A percentile compares a stretch with the other conserved stretches of the same genome.
Conservation (phyloP, 2,329 filamentous ascomycete species). For the Fusarium continuum region DNA sequence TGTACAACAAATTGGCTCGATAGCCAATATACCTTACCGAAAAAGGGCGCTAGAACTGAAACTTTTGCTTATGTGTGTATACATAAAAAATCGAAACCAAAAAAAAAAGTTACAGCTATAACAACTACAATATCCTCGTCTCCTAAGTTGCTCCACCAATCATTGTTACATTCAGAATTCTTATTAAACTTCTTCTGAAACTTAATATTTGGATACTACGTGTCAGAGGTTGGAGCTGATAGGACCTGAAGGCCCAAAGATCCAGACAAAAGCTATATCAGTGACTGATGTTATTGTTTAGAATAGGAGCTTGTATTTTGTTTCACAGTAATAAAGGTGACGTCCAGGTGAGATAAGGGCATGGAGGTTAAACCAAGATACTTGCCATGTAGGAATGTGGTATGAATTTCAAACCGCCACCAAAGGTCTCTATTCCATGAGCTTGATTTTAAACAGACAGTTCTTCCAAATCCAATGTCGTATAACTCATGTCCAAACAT, state of each 20-base stretch:
- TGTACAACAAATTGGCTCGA: conserved; percentile 30
- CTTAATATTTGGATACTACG: too few relatives aligned
- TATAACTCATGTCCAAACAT: neutral
- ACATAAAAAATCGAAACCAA: conserved; percentile 3
- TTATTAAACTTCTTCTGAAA: too few relatives aligned
- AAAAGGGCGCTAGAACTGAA: conserved; percentile 15
- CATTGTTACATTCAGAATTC: too few relatives aligned
- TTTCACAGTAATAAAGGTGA: neutral
- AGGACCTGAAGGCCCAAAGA: neutral
- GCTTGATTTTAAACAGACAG: neutral
- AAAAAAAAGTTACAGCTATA: conserved; percentile 1
- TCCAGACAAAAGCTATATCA: neutral
- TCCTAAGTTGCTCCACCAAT: neutral
- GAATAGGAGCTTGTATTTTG: neutral
- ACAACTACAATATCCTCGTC: neutral
- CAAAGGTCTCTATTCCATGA: neutral
- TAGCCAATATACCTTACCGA: conserved; percentile 15
- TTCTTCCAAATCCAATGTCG: neutral
- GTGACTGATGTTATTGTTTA: neutral
- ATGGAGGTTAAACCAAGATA: neutral
- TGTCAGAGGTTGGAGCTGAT: neutral
- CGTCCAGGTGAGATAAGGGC: neutral
- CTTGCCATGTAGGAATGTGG: neutral
- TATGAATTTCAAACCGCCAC: conserved; percentile 22
- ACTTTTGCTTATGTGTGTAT: conserved; percentile 7